These are phyloP conservation scores for Coniella lustricola DNA, from an alignment of 2,329 filamentous ascomycete species.

Conservation along the genomic window DNA sequence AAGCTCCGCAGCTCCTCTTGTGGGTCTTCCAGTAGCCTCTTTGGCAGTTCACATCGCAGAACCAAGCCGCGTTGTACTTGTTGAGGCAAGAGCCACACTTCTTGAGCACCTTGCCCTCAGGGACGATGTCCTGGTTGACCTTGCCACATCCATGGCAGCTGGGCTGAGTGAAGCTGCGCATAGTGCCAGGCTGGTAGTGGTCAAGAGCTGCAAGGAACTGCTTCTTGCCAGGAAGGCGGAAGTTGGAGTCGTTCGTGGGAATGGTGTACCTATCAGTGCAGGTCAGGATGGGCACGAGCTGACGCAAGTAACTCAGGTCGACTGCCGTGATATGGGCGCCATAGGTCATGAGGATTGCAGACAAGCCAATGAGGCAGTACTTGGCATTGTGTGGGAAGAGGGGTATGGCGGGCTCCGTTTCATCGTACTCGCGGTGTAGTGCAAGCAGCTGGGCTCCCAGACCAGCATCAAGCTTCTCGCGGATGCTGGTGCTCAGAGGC, in stretches of 20 bases:
- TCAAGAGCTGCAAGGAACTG: conserved; percentile 21
- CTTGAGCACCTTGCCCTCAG: conserved; percentile 1
- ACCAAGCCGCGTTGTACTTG: conserved; percentile 11
- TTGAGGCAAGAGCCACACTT: conserved; percentile 19
- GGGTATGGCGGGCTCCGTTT: background rate
- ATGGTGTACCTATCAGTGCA: conserved; percentile 1
- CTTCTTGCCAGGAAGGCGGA: conserved; percentile 17
- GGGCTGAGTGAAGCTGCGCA: conserved; percentile 16
- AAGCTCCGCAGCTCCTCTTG: conserved; percentile 11
- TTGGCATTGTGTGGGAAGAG: conserved; percentile 22
- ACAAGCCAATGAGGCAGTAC: conserved; percentile 17
- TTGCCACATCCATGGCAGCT: conserved; percentile 10
- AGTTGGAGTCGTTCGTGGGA: conserved; percentile 8
- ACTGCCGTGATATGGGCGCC: conserved; percentile 19
- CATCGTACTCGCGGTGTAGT: background rate
- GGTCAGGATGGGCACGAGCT: conserved; percentile 7
- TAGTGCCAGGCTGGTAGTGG: conserved; percentile 17
- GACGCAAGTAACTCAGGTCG: conserved; percentile 15
- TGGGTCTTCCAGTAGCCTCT: conserved; percentile 13
- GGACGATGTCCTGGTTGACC: conserved; percentile 2
- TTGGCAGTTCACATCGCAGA: conserved; percentile 17
- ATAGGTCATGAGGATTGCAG: conserved; percentile 20
- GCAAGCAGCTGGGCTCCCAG: conserved; percentile 6
- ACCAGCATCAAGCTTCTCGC: conserved; percentile 13
- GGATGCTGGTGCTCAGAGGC: background rate